A percentile compares a stretch with the other conserved stretches of the same genome.
phyloP scores from a whole-genome alignment of 108 stramenopile genomes.

The Nitzschia sp. region DNA sequence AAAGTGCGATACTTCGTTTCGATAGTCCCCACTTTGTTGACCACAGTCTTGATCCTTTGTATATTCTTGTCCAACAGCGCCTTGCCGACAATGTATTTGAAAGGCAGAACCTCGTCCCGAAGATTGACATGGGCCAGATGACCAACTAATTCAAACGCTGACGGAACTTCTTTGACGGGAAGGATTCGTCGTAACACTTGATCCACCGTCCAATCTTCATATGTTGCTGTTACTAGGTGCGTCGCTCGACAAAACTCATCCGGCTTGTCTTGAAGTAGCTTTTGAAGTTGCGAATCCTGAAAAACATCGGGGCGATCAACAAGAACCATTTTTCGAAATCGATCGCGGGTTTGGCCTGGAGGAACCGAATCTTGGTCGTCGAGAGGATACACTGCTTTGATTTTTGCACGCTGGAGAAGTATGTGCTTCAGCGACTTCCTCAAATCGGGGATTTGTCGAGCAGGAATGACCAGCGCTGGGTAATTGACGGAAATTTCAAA shows the following conservation, averaged over 20 bases:
- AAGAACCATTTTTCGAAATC: slow-evolving; percentile 54
- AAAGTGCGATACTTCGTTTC: slow-evolving; percentile 94
- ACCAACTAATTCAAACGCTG: slow-evolving; percentile 93
- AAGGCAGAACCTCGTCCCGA: slow-evolving; percentile 84
- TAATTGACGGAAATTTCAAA: slow-evolving; percentile 37
- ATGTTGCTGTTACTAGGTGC: slow-evolving; percentile 31
- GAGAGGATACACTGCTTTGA: slow-evolving; percentile 47
- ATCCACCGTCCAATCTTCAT: slow-evolving; percentile 72
- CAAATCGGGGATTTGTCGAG: slow-evolving; percentile 54
- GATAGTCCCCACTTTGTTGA: slow-evolving; percentile 94
- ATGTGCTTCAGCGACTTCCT: slow-evolving; percentile 51
- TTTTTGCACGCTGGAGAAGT: slow-evolving; percentile 60
- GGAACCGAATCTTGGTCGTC: slow-evolving; percentile 21
- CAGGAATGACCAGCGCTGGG: slow-evolving; percentile 74
- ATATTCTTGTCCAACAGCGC: slow-evolving; percentile 93
- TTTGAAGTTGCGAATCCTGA: slow-evolving; percentile 1
- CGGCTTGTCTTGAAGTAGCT: not conserved
- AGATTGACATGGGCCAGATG: slow-evolving; percentile 97
- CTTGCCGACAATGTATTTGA: slow-evolving; percentile 89
- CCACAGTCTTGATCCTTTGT: slow-evolving; percentile 84
- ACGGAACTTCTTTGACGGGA: slow-evolving; percentile 75
- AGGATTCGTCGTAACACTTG: slow-evolving; percentile 74
- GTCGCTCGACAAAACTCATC: slow-evolving; percentile 36
- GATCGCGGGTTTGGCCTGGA: slow-evolving; percentile 31
- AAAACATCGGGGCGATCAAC: slow-evolving; percentile 11